phyloP scores from a whole-genome alignment of 139 green algal species.

The Coelastrella sp. region DNA sequence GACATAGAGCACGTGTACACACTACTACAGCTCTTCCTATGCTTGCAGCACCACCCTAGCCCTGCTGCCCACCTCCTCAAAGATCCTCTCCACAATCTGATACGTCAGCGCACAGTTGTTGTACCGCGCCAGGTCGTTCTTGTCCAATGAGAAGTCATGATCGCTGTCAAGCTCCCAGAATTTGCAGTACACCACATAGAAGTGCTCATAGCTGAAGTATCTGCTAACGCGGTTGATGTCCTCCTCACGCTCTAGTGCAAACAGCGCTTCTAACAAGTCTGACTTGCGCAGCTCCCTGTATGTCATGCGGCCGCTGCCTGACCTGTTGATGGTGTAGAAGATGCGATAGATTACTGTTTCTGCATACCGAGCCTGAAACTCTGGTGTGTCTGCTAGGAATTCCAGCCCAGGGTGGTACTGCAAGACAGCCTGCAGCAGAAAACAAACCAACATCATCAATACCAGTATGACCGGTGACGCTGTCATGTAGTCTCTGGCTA shows the following conservation, averaged over 20 bases:
- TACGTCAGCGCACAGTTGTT: constrained; percentile 95
- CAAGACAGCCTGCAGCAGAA: constrained; percentile 72
- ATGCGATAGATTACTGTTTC: constrained; percentile 99
- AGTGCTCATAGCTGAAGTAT: constrained; percentile 96
- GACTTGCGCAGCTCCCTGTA: constrained; percentile 89
- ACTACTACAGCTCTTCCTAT: no score
- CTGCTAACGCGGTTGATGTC: constrained; percentile 94
- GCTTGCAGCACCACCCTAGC: background rate
- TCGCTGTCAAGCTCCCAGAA: constrained; percentile 99
- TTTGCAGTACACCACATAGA: constrained; percentile 99
- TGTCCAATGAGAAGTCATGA: constrained; percentile 97
- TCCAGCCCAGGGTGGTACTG: constrained; percentile 95
- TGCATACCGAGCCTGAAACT: constrained; percentile 96
- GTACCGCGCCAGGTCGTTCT: constrained; percentile 96
- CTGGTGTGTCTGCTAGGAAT: constrained; percentile 95
- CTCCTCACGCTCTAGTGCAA: constrained; percentile 90
- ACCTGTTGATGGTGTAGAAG: constrained; percentile 93
- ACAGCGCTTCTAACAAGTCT: constrained; percentile 90
- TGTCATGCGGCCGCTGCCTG: constrained; percentile 81
- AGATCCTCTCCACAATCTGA: constrained; percentile 96
- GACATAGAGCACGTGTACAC: no score
- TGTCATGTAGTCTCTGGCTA: no score
- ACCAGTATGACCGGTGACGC: no score
- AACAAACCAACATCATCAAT: background rate
- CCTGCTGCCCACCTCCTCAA: constrained; percentile 78